phyloP scores from a whole-genome alignment of 192 early-diverging fungal species.

The Backusella parvicylindrica region DNA sequence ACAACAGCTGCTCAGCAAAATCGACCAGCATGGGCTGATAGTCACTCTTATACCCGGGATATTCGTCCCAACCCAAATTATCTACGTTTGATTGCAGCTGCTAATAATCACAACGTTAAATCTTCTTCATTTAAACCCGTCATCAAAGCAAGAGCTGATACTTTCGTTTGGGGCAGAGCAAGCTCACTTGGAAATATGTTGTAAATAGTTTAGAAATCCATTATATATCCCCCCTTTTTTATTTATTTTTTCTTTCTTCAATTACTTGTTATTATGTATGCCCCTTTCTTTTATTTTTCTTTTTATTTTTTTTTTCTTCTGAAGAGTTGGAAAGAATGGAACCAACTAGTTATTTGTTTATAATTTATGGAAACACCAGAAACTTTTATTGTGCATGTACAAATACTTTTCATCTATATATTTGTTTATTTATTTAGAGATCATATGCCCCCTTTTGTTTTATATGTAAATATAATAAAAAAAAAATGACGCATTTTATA shows the following conservation, averaged over 20 bases:
- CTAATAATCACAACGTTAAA: neutral
- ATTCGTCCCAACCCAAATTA: neutral
- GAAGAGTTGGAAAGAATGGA: neutral
- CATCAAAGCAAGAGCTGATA: neutral
- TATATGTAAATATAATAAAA: neutral
- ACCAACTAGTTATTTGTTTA: neutral
- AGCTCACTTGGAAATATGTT: neutral
- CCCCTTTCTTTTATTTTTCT: neutral
- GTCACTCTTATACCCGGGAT: neutral
- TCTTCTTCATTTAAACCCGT: neutral
- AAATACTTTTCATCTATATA: neutral
- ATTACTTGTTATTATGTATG: neutral
- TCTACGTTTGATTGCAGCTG: neutral
- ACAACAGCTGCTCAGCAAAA: neutral
- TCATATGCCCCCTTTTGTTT: neutral
- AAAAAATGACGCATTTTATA: neutral
- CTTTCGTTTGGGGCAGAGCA: neutral
- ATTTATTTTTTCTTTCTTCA: too few species aligned
- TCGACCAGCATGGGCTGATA: neutral
- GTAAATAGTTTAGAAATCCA: neutral
- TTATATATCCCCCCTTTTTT: neutral
- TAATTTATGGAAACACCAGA: constrained; percentile 3
- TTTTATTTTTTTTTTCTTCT: neutral
- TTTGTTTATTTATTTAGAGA: constrained; percentile 3
- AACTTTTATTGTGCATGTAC: constrained; percentile 1